Conservation (phyloP, 2,329 filamentous ascomycete genomes). For the Diaporthe caulivora region DNA sequence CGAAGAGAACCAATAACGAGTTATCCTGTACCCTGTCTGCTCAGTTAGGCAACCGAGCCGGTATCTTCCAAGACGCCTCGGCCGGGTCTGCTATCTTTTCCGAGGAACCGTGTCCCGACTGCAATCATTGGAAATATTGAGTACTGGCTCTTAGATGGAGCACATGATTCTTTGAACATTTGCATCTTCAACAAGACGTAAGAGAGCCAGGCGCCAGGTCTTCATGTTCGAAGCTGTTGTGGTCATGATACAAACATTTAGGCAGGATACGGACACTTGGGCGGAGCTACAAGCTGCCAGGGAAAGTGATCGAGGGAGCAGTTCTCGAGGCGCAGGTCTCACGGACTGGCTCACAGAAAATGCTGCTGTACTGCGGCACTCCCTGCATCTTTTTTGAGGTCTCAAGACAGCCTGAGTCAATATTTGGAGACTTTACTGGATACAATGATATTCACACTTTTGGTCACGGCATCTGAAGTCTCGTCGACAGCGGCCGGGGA, state of each 20-base stretch:
- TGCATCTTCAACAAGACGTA: neutral
- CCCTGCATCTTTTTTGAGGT: neutral
- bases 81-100: too few relatives aligned
- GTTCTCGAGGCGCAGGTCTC: neutral
- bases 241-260: neutral
- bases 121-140: neutral
- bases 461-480: neutral
- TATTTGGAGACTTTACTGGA: neutral
- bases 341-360: neutral
- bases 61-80: neutral
- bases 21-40: too few relatives aligned
- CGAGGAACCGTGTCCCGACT: neutral
- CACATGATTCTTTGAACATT: neutral
- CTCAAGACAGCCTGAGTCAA: neutral
- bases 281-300: neutral
- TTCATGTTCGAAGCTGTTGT: neutral
- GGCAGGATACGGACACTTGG: neutral
- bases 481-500: neutral
- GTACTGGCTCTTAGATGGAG: neutral
- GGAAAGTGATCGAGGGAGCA: neutral
- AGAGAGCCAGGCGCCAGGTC: neutral
- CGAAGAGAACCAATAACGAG: too few relatives aligned
- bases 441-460: neutral
- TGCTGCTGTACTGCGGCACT: neutral
- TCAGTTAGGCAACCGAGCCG: neutral